A percentile compares a stretch with the other conserved stretches of the same genome.
Conservation (phyloP, 495 filamentous ascomycete genomes). For the Talaromyces trachyspermus region DNA sequence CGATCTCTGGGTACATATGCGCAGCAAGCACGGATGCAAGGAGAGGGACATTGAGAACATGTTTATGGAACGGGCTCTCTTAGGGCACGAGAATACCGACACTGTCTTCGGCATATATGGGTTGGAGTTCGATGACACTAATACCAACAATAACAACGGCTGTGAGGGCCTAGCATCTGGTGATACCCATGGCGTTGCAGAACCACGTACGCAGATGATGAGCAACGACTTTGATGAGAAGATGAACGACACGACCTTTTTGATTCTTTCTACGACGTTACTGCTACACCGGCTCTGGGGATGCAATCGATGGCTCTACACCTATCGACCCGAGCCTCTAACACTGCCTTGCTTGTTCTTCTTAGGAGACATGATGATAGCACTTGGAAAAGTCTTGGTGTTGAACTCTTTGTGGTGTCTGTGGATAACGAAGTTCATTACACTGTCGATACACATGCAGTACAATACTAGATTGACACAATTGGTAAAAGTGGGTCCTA, state of each 20-base stretch:
- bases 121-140: conserved; percentile 28
- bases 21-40: conserved; percentile 39
- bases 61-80: conserved; percentile 35
- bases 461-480: too few relatives aligned
- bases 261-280: neutral
- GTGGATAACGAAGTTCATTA: too few relatives aligned
- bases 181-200: neutral
- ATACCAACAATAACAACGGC: neutral
- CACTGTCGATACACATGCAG: too few relatives aligned
- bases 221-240: conserved; percentile 38
- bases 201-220: conserved; percentile 10
- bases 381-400: too few relatives aligned
- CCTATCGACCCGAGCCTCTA: too few relatives aligned
- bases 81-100: conserved; percentile 24
- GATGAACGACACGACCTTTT: conserved; percentile 20
- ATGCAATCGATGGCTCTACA: neutral
- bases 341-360: too few relatives aligned
- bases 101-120: conserved; percentile 37
- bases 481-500: too few relatives aligned
- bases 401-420: too few relatives aligned
- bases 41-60: conserved; percentile 45
- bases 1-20: conserved; percentile 61
- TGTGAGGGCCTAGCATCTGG: neutral
- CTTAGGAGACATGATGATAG: too few relatives aligned
- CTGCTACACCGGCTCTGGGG: too few relatives aligned